Conservation (phyloP, 352 stramenopile species). For the Thalassiosira exigua region DNA sequence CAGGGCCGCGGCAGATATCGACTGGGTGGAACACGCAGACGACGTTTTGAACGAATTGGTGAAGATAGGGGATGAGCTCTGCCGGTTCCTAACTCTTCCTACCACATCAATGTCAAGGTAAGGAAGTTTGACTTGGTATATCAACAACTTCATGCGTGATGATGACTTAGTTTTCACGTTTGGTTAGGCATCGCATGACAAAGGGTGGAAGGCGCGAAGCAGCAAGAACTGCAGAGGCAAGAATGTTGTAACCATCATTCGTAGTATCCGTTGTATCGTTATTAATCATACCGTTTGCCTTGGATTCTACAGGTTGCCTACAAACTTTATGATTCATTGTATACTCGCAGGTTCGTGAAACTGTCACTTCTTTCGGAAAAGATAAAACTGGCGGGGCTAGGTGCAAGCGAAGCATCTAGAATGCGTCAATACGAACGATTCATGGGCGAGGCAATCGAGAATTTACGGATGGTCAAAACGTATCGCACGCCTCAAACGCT, state of each 20-base stretch:
- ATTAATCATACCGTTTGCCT: too few relatives aligned
- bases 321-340: slow-evolving; percentile 62
- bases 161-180: slow-evolving; percentile 1
- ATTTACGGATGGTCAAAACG: slow-evolving; percentile 74
- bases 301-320: slow-evolving; percentile 54
- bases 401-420: slow-evolving; percentile 65
- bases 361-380: slow-evolving; percentile 64
- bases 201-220: slow-evolving; percentile 55
- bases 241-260: slow-evolving; percentile 1
- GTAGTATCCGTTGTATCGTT: too few relatives aligned
- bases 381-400: slow-evolving; percentile 68
- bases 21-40: slow-evolving; percentile 73
- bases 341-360: slow-evolving; percentile 48
- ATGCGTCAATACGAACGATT: slow-evolving; percentile 74
- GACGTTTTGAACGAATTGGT: slow-evolving; percentile 60
- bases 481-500: slow-evolving; percentile 80
- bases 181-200: slow-evolving; percentile 62
- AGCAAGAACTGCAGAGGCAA: slow-evolving; percentile 43
- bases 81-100: slow-evolving; percentile 71
- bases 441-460: slow-evolving; percentile 65
- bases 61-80: slow-evolving; percentile 62
- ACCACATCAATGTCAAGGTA: slow-evolving; percentile 56
- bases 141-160: neutral
- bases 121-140: too few relatives aligned
- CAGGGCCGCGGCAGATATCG: slow-evolving; percentile 34